Conservation (phyloP, 208 protist species). For the Trypanosoma rangeli region DNA sequence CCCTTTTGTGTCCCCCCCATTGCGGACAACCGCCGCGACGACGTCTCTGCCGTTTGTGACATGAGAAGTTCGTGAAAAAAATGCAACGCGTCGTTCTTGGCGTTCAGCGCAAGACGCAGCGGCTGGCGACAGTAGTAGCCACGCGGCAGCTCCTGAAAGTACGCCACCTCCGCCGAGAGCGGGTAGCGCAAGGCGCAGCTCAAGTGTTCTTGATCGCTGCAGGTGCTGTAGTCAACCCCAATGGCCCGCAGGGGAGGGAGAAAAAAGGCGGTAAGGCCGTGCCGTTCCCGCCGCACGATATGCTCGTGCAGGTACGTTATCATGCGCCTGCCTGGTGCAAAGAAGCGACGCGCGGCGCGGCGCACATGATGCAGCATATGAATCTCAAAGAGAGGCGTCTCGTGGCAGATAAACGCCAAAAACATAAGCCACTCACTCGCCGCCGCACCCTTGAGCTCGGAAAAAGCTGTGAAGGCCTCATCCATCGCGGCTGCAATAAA, state of each 20-base stretch:
- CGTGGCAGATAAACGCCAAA: slow-evolving; percentile 37
- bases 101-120: slow-evolving; percentile 31
- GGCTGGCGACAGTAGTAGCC: slow-evolving; percentile 42
- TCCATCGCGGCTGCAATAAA: slow-evolving; percentile 28
- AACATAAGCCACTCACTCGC: slow-evolving; percentile 58
- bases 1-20: background rate
- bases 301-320: slow-evolving; percentile 37
- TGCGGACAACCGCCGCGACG: background rate
- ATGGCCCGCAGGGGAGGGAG: slow-evolving; percentile 69
- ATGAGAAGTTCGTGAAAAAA: slow-evolving; percentile 33
- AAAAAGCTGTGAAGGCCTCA: slow-evolving; percentile 6
- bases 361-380: slow-evolving; percentile 34
- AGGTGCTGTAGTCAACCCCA: slow-evolving; percentile 57
- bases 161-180: slow-evolving; percentile 39
- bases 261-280: slow-evolving; percentile 63
- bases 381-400: slow-evolving; percentile 28
- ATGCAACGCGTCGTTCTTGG: slow-evolving; percentile 33
- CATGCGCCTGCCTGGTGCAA: slow-evolving; percentile 26
- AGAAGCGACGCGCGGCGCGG: slow-evolving; percentile 19
- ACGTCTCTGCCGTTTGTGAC: background rate
- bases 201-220: slow-evolving; percentile 27
- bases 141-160: slow-evolving; percentile 53
- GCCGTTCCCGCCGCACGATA: slow-evolving; percentile 40
- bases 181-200: slow-evolving; percentile 37
- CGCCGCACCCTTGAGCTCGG: background rate